Evolutionary conservation across 2,329 filamentous ascomycete genomes (phyloP), one percentile per base, ranked within the genome.

Genomic region (Fusarium armeniacum): DNA sequence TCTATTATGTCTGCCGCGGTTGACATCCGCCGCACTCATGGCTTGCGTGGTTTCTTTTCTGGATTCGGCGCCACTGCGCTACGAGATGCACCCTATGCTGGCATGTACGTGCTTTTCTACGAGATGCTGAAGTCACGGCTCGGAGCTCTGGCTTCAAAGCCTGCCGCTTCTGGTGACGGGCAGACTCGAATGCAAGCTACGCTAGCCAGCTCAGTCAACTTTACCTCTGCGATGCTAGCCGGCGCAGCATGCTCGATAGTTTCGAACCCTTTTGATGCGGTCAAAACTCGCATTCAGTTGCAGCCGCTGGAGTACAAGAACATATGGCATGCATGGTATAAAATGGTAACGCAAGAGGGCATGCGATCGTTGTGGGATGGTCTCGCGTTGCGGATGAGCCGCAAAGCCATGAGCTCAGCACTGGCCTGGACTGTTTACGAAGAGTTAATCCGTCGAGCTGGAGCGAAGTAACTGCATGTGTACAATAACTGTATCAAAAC

Each of bases 401-500:
- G 96, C 72, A 99, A 99, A 80, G 95, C 94, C 7, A 81, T 98
- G 45, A 98, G 94, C 79, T 95, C 92, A 54, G 96, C 96, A n/a
- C 84, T 98, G 72, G 95, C 95, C 10, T 99, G 96, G 96, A 98
- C 95, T 12, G 85, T 98, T 41, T 99, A 99, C 77, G 96, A 99
- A 82, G 95, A 98, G 79, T 80, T 98, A 73, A 91, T 98, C 67
- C 84, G 94, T 64, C 86, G 92, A 73, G 76, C 71, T 38, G 74
- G 62, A 57, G 49, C 54, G 10, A 62, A 51, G 51, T 71, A 70
- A 66, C 24, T 59, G 46, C 51, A 59, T 40, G 43, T 73, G 70
- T 74, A 74, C 20, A 58, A 61, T 56, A 71, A 46, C 36, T 73
- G 70, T 73, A 72, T 64, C 62, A 72, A 68, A 65, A 74, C 68